Percentiles rank a stretch among this genome's conserved stretches.
Evolutionary conservation across 1,284 basidiomycete species (phyloP).

Genomic region (Cutaneotrichosporon daszewskae): DNA sequence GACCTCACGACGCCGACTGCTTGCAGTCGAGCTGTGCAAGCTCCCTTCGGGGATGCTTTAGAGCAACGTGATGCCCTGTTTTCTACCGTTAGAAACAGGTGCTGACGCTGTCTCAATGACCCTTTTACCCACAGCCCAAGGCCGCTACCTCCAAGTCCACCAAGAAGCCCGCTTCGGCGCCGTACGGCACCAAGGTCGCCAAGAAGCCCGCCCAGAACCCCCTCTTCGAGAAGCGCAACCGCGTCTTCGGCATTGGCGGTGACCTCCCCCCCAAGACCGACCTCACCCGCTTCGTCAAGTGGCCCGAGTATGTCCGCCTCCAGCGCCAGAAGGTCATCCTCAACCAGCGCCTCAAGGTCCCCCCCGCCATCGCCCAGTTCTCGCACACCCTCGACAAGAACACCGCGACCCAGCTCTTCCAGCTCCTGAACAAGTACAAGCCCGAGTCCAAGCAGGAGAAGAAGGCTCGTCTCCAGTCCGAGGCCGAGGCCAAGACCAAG

Average conservation of each 20-base stretch:
- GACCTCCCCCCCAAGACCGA: constrained; percentile 87
- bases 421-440: constrained; percentile 88
- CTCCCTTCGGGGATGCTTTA: constrained; percentile 11
- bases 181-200: constrained; percentile 61
- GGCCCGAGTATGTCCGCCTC: constrained; percentile 97
- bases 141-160: constrained; percentile 48
- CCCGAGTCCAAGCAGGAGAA: constrained; percentile 81
- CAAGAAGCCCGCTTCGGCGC: constrained; percentile 48
- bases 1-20: constrained; percentile 8
- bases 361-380: constrained; percentile 97
- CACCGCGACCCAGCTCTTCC: constrained; percentile 97
- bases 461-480: constrained; percentile 86
- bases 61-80: constrained; percentile 34
- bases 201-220: constrained; percentile 86
- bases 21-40: constrained; percentile 13
- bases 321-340: constrained; percentile 99
- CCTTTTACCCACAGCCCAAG: constrained; percentile 43
- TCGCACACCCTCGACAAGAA: constrained; percentile 98
- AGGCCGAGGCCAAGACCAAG: constrained; percentile 61
- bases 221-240: constrained; percentile 83
- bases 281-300: constrained; percentile 97
- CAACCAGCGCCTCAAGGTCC: constrained; percentile 96
- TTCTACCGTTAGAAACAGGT: constrained; percentile 10
- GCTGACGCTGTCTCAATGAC: constrained; percentile 48
- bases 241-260: constrained; percentile 96